Evolutionary conservation across 306 rosid genomes (phyloP), one percentile per base, ranked within the genome.

Genomic region (Echinosophora koreensis): DNA sequence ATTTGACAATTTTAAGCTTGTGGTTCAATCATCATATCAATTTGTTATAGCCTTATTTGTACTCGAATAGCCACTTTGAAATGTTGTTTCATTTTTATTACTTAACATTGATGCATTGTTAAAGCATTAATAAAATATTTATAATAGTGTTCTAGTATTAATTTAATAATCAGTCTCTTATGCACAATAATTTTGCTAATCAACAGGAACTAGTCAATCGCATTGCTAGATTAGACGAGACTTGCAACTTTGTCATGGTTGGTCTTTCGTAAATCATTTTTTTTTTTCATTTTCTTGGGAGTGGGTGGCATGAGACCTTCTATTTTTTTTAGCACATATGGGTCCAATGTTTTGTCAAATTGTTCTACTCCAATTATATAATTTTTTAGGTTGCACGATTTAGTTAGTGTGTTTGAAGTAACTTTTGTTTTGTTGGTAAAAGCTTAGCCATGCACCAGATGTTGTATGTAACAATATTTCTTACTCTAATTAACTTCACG

Each of bases 381-480:
- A 52, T 27, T 41, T 67, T 52, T 76, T 16, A 22, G 22, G 2
- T 37, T 47, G 42, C 52, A 47, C 57, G 46, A 55, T 52, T 44
- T 76, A 39, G 47, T 51, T 52, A 34, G 15, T 4, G 15, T 69
- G 8, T 69, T 35, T 41, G 66, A 16, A 63, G 14, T 59, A 34
- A 7, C 30, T 79, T 32, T 28, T 60, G 41, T 51, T 38, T 15
- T 41, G 15, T 56, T 56, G 3, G 6, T 18, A 60, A 47, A 37
- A 60, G 57, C 62, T 34, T 74, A 35, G 98, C 88, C 98, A 95
- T 83, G 98, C 98, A 71, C 97, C 98, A 0, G 97, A 95, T 64
- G 92, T 90, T 5, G 97, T 91, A 81, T 66, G 90, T 56, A 22
- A 22, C 0, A 22, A 22, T 22, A 1, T 22, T 22, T 22, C 22